phyloP scores from a whole-genome alignment of 1,284 basidiomycete genomes.

The Inonotus hispidus region DNA sequence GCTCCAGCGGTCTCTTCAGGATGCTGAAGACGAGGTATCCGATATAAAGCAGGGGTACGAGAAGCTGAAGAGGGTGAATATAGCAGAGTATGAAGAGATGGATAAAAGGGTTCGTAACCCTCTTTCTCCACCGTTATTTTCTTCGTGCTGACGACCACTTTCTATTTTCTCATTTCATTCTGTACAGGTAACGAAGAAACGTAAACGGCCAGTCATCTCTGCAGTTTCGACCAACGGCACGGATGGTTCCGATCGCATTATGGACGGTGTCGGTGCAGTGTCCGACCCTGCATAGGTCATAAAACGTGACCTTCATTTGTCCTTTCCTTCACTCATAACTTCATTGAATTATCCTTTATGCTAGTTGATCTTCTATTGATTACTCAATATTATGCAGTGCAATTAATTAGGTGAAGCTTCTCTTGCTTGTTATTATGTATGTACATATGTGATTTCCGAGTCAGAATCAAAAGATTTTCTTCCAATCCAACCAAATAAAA shows the following conservation, averaged over 20 bases:
- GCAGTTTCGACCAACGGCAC: neutral
- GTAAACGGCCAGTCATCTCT: too few relatives aligned
- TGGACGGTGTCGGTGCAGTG: neutral
- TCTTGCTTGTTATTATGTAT: too few relatives aligned
- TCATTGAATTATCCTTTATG: too few relatives aligned
- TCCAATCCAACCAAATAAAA: too few relatives aligned
- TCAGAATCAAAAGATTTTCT: too few relatives aligned
- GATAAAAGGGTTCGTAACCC: constrained; percentile 1
- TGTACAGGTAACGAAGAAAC: constrained; percentile 5
- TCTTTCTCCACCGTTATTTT: neutral
- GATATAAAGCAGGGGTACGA: neutral
- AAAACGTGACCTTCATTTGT: too few relatives aligned
- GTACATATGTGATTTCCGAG: too few relatives aligned
- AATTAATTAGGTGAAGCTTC: too few relatives aligned
- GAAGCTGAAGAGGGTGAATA: neutral
- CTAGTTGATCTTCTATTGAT: too few relatives aligned
- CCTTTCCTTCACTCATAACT: too few relatives aligned
- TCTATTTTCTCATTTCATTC: neutral
- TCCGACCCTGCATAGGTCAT: too few relatives aligned
- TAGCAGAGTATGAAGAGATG: constrained; percentile 8
- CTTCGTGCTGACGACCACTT: neutral
- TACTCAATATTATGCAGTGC: too few relatives aligned
- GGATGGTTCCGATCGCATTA: neutral
- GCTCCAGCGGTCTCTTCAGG: neutral
- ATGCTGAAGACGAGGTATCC: constrained; percentile 4